A percentile compares a stretch with the other conserved stretches of the same genome.
These are phyloP conservation scores for Acanthamoeba royreba DNA, from an alignment of 208 protist species.

Conservation along the genomic window DNA sequence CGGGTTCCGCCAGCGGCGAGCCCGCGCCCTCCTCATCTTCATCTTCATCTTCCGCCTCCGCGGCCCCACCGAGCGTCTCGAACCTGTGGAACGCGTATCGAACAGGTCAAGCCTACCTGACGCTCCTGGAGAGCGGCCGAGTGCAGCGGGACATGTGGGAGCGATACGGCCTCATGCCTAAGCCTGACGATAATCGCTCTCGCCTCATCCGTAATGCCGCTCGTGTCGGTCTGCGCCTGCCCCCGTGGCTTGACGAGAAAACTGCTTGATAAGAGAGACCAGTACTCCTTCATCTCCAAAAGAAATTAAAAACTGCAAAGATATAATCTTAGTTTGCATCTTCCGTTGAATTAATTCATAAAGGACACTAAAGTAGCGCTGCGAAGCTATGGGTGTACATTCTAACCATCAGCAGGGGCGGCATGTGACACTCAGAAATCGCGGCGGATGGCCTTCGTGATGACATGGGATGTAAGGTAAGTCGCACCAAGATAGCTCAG, in stretches of 20 bases:
- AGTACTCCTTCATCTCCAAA: too few relatives aligned
- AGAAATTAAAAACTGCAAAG: too few relatives aligned
- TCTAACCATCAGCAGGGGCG: too few relatives aligned
- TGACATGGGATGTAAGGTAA: background rate
- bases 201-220: background rate
- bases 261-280: too few relatives aligned
- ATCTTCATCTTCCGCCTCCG: background rate
- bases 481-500: background rate
- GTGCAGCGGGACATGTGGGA: background rate
- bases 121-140: background rate
- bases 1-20: background rate
- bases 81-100: background rate
- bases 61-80: too few relatives aligned
- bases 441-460: background rate
- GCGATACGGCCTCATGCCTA: background rate
- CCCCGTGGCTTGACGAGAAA: background rate
- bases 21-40: too few relatives aligned
- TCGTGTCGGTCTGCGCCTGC: background rate
- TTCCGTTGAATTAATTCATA: too few relatives aligned
- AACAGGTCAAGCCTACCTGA: background rate
- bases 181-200: background rate
- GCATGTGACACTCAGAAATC: too few relatives aligned
- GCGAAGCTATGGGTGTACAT: too few relatives aligned
- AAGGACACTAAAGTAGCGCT: too few relatives aligned
- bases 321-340: too few relatives aligned